A percentile compares a stretch with the other conserved stretches of the same genome.
Evolutionary conservation across 2,329 filamentous ascomycete species (phyloP).

Genomic region (Microsporum audouinii): DNA sequence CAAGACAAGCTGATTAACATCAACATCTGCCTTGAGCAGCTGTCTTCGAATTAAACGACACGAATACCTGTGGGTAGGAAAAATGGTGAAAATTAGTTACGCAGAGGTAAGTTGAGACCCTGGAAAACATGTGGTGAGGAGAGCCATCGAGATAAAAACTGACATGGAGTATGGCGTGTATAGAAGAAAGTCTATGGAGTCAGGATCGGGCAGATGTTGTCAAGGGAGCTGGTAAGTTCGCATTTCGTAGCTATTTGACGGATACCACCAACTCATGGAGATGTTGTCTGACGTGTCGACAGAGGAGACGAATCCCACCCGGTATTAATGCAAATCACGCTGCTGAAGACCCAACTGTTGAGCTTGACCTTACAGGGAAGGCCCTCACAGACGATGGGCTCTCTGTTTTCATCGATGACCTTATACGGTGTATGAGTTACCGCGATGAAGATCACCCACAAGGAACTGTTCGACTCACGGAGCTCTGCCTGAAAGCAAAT

Average conservation of each 20-base stretch:
- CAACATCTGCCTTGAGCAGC: not conserved
- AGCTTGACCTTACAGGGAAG: conserved; percentile 38
- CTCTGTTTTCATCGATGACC: conserved; percentile 31
- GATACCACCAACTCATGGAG: not conserved
- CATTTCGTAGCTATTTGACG: not conserved
- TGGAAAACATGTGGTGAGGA: too few relatives aligned
- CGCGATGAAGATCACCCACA: conserved; percentile 22
- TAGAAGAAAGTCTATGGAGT: conserved; percentile 37
- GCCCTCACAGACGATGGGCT: conserved; percentile 38
- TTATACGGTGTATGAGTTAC: conserved; percentile 30
- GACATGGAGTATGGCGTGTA: not conserved
- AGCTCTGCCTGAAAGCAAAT: conserved; percentile 38
- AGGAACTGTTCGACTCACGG: conserved; percentile 31
- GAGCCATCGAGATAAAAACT: not conserved
- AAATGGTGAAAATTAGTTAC: not conserved
- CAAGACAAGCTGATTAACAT: not conserved
- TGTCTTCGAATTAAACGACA: not conserved
- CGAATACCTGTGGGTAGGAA: not conserved
- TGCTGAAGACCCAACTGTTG: conserved; percentile 27
- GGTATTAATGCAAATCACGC: conserved; percentile 20
- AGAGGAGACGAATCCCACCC: conserved; percentile 29
- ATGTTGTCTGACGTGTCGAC: conserved; percentile 1
- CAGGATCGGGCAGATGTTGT: conserved; percentile 37
- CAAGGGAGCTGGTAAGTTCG: conserved; percentile 31
- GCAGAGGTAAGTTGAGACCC: not conserved